These are phyloP conservation scores for Pichia exigua DNA, from an alignment of 805 yeast genomes.

Conservation along the genomic window DNA sequence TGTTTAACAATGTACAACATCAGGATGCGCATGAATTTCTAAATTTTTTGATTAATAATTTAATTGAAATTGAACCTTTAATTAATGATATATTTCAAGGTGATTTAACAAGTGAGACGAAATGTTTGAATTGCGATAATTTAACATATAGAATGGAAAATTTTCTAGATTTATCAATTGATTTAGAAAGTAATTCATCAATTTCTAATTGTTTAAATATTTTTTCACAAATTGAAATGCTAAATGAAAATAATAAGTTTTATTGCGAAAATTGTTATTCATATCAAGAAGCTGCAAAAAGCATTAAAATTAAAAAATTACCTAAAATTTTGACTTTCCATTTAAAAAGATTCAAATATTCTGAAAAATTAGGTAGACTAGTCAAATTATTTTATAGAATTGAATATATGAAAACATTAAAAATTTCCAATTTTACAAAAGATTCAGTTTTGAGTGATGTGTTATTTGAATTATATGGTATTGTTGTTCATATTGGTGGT, in stretches of 20 bases:
- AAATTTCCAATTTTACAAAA: slow-evolving; percentile 62
- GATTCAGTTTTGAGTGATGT: slow-evolving; percentile 44
- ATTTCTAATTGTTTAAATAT: slow-evolving; percentile 71
- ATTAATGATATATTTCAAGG: slow-evolving; percentile 73
- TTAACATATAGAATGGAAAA: slow-evolving; percentile 75
- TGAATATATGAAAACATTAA: slow-evolving; percentile 64
- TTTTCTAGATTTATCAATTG: slow-evolving; percentile 81
- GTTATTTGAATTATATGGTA: slow-evolving; percentile 73
- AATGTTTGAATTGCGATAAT: slow-evolving; percentile 83
- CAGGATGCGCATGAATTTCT: slow-evolving; percentile 98
- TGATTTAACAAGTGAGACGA: slow-evolving; percentile 73
- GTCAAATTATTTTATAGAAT: slow-evolving; percentile 83
- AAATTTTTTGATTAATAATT: slow-evolving; percentile 70
- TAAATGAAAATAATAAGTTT: slow-evolving; percentile 83
- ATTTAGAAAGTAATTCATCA: slow-evolving; percentile 66
- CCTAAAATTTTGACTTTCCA: slow-evolving; percentile 80
- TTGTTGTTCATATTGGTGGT: slow-evolving; percentile 93
- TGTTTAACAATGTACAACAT: slow-evolving; percentile 88
- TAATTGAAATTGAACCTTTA: slow-evolving; percentile 35
- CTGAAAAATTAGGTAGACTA: slow-evolving; percentile 71
- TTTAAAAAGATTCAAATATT: slow-evolving; percentile 85
- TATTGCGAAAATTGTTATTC: slow-evolving; percentile 88
- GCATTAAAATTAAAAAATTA: slow-evolving; percentile 67
- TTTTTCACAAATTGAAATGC: slow-evolving; percentile 78
- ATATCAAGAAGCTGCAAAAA: slow-evolving; percentile 87